phyloP scores from a whole-genome alignment of 2,329 filamentous ascomycete species.

The Colletotrichum cuscutae region DNA sequence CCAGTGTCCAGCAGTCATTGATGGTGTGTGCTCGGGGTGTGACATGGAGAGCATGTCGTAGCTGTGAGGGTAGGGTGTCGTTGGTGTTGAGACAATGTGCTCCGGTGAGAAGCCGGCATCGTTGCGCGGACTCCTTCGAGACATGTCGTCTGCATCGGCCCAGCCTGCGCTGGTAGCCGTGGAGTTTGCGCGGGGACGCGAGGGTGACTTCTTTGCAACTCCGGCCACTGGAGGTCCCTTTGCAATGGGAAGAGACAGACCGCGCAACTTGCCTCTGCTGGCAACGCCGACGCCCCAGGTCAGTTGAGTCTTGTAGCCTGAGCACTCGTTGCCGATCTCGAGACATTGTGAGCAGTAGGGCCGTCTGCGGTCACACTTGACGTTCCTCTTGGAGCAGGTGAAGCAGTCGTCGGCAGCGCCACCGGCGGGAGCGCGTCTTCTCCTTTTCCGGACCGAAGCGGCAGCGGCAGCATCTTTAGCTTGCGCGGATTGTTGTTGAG shows the following conservation, averaged over 20 bases:
- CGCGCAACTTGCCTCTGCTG: conserved; percentile 92
- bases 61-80: conserved; percentile 48
- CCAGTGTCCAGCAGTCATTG: conserved; percentile 54
- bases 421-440: conserved; percentile 87
- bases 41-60: conserved; percentile 65
- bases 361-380: conserved; percentile 89
- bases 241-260: conserved; percentile 79
- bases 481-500: conserved; percentile 42
- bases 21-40: conserved; percentile 55
- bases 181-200: conserved; percentile 59
- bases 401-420: conserved; percentile 97
- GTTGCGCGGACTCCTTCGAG: conserved; percentile 46
- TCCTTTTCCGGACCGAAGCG: conserved; percentile 72
- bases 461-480: conserved; percentile 60
- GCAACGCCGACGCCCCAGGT: conserved; percentile 98
- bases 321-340: conserved; percentile 90
- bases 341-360: conserved; percentile 97
- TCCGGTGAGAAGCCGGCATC: conserved; percentile 49
- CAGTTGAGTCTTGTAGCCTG: conserved; percentile 94
- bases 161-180: conserved; percentile 50
- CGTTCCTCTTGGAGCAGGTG: conserved; percentile 83
- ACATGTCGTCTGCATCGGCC: conserved; percentile 50
- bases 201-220: conserved; percentile 58
- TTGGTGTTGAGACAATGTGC: conserved; percentile 56
- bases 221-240: conserved; percentile 66